These are phyloP conservation scores for Eutypa lata DNA, from an alignment of 2,329 filamentous ascomycete species.

Conservation along the genomic window DNA sequence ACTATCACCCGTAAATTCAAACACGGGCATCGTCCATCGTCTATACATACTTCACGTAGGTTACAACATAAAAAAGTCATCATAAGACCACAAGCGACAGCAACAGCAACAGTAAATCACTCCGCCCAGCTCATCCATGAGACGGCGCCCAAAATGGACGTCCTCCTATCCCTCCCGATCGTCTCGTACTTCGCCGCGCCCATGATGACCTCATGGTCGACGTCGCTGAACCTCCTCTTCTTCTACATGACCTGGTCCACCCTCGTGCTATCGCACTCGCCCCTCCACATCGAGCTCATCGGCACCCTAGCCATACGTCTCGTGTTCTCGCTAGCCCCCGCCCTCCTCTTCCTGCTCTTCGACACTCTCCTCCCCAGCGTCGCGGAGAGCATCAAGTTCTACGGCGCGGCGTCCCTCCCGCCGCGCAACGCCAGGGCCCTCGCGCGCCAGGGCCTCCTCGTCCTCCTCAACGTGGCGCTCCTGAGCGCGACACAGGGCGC, in stretches of 20 bases:
- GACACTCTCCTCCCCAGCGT: slow-evolving; percentile 69
- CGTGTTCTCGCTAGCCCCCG: slow-evolving; percentile 71
- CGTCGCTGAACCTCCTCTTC: slow-evolving; percentile 80
- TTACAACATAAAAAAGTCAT: no score
- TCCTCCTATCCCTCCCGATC: slow-evolving; percentile 70
- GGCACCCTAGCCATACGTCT: slow-evolving; percentile 66
- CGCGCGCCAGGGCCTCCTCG: slow-evolving; percentile 36
- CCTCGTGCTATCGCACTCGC: slow-evolving; percentile 72
- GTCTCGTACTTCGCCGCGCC: slow-evolving; percentile 65
- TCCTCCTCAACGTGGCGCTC: slow-evolving; percentile 43
- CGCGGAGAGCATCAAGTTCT: slow-evolving; percentile 65
- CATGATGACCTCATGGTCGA: slow-evolving; percentile 65
- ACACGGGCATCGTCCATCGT: no score
- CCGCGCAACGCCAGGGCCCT: slow-evolving; percentile 37
- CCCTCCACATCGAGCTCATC: slow-evolving; percentile 71
- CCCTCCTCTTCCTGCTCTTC: slow-evolving; percentile 68
- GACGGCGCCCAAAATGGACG: slow-evolving; percentile 46
- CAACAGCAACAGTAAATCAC: background rate
- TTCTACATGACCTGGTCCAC: slow-evolving; percentile 91
- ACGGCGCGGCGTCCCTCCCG: slow-evolving; percentile 50
- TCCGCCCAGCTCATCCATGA: background rate
- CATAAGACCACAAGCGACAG: no score
- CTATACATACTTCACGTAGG: no score
- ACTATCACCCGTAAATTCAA: no score
- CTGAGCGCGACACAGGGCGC: slow-evolving; percentile 41